Evolutionary conservation across 768 basidiomycete genomes (phyloP).

Genomic region (Xerocomellus intermedius): DNA sequence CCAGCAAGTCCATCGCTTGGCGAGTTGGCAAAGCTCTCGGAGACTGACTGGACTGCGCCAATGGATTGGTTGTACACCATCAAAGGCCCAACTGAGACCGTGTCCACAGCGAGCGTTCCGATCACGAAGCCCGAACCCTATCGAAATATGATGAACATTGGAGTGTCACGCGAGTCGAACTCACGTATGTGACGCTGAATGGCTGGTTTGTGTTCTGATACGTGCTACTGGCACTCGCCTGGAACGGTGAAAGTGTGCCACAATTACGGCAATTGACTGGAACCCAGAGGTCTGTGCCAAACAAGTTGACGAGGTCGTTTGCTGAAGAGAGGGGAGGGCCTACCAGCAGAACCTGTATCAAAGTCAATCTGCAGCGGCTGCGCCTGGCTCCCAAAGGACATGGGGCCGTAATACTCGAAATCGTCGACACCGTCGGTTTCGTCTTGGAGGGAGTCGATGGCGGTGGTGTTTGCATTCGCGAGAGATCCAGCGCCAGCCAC

Average conservation of each 20-base stretch:
- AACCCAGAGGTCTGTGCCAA: conserved; percentile 58
- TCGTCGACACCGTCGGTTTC: conserved; percentile 39
- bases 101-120: conserved; percentile 51
- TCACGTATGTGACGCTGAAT: conserved; percentile 48
- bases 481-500: background rate
- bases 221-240: conserved; percentile 40
- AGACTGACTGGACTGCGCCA: conserved; percentile 47
- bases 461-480: background rate
- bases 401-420: conserved; percentile 43
- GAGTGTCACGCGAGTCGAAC: conserved; percentile 8
- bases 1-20: conserved; percentile 62
- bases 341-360: conserved; percentile 57
- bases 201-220: conserved; percentile 31
- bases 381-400: conserved; percentile 53
- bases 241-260: conserved; percentile 36
- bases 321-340: background rate
- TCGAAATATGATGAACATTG: background rate
- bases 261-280: conserved; percentile 42
- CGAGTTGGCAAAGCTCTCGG: conserved; percentile 46
- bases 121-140: conserved; percentile 54
- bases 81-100: conserved; percentile 47
- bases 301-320: no score
- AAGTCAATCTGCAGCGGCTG: conserved; percentile 57
- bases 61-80: conserved; percentile 51
- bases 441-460: conserved; percentile 36